Evolutionary conservation across 1,284 basidiomycete species (phyloP).

Genomic region (Ustilago hordei): DNA sequence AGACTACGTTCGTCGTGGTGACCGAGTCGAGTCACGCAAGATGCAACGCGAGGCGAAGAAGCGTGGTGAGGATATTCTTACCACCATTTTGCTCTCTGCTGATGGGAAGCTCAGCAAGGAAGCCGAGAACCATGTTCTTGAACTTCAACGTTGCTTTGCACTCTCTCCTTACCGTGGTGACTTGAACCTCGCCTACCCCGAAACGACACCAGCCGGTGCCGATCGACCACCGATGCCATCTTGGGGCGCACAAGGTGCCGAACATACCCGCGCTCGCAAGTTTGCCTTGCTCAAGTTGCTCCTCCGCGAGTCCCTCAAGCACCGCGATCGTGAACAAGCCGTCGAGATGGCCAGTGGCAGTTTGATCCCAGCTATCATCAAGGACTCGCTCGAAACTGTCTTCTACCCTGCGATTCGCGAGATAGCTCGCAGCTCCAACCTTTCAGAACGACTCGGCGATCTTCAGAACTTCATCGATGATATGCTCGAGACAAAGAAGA

Average conservation of each 20-base stretch:
- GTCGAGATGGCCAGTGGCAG: conserved; percentile 60
- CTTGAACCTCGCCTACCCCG: conserved; percentile 60
- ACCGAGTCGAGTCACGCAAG: conserved; percentile 53
- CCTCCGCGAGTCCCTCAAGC: conserved; percentile 61
- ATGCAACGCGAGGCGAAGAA: conserved; percentile 50
- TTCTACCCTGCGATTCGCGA: conserved; percentile 61
- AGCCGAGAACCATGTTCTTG: conserved; percentile 53
- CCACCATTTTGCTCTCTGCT: conserved; percentile 60
- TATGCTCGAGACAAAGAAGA: conserved; percentile 58
- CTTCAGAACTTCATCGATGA: conserved; percentile 66
- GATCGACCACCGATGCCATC: conserved; percentile 41
- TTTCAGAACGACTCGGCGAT: conserved; percentile 63
- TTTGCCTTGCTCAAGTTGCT: conserved; percentile 66
- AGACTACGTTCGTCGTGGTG: conserved; percentile 64
- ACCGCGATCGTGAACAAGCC: conserved; percentile 64
- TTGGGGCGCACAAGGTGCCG: conserved; percentile 53
- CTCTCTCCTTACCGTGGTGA: conserved; percentile 61
- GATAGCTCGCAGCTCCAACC: conserved; percentile 55
- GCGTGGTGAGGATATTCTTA: conserved; percentile 64
- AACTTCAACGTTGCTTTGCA: conserved; percentile 62
- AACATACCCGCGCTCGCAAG: conserved; percentile 59
- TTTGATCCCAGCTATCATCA: conserved; percentile 62
- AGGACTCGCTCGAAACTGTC: conserved; percentile 62
- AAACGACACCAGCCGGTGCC: conserved; percentile 51
- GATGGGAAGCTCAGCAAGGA: conserved; percentile 46